These are phyloP conservation scores for Aegilops umbellulata DNA, from an alignment of 176 grass and related monocot genomes.

Conservation along the genomic window DNA sequence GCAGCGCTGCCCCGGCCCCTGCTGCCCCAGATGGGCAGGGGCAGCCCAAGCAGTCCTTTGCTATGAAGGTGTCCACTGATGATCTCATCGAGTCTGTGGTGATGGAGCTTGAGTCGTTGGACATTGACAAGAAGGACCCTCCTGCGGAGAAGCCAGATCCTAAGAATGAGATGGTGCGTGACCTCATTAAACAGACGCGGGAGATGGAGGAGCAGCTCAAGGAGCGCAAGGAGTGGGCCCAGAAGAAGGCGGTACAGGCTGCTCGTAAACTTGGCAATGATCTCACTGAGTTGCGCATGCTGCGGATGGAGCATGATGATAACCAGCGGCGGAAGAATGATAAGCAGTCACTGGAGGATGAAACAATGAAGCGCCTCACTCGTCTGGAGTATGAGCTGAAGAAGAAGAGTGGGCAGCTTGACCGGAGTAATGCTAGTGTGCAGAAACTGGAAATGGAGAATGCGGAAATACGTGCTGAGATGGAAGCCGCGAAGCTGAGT, in stretches of 20 bases:
- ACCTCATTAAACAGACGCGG: conserved; percentile 66
- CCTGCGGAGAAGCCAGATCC: conserved; percentile 36
- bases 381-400: conserved; percentile 82
- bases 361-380: conserved; percentile 65
- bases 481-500: conserved; percentile 89
- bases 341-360: conserved; percentile 64
- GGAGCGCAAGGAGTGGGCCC: conserved; percentile 91
- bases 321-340: conserved; percentile 76
- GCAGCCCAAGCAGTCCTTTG: conserved; percentile 29
- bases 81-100: conserved; percentile 56
- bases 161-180: conserved; percentile 61
- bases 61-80: conserved; percentile 49
- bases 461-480: conserved; percentile 95
- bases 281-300: conserved; percentile 68
- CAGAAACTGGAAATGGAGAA: conserved; percentile 84
- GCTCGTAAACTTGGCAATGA: conserved; percentile 89
- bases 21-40: conserved; percentile 1
- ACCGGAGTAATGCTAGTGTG: conserved; percentile 67
- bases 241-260: conserved; percentile 82
- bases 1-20: neutral
- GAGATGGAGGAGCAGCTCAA: conserved; percentile 86
- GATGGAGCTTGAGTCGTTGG: conserved; percentile 46
- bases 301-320: conserved; percentile 79
- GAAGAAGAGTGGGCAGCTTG: conserved; percentile 86
- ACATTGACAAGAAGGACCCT: conserved; percentile 57